phyloP scores from a whole-genome alignment of 108 stramenopile genomes.

The Pelagomonas calceolata region DNA sequence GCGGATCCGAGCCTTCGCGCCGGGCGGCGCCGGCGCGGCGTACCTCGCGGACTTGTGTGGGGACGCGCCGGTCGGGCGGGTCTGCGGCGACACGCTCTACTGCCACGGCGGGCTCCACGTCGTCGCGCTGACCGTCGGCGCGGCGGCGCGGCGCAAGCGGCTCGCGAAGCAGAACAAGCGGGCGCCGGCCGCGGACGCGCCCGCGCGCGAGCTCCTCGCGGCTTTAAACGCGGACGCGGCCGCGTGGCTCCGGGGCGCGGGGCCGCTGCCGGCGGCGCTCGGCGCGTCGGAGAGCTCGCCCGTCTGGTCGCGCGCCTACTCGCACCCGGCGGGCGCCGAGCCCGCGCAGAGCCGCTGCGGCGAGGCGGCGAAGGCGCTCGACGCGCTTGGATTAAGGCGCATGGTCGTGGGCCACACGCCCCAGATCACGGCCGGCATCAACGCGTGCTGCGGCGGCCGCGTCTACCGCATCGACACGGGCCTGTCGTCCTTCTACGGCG shows the following conservation, averaged over 20 bases:
- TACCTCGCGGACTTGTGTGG: not conserved
- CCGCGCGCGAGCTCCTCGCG: not conserved
- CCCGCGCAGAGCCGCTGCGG: not conserved
- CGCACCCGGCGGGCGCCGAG: not conserved
- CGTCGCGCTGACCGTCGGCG: not conserved
- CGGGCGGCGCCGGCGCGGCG: not conserved
- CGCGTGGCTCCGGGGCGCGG: not conserved
- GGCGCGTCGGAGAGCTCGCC: not conserved
- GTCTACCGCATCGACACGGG: not conserved
- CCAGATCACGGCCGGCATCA: not conserved
- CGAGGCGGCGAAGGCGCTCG: not conserved
- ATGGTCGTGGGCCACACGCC: constrained; percentile 1
- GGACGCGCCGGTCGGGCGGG: not conserved
- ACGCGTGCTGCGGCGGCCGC: not conserved
- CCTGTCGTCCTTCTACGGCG: not conserved
- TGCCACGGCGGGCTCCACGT: not conserved
- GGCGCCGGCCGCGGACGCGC: no score
- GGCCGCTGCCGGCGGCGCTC: not conserved
- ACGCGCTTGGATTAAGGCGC: not conserved
- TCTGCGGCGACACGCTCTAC: not conserved
- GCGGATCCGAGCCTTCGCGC: no score
- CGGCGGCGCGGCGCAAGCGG: not conserved
- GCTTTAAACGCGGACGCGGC: not conserved
- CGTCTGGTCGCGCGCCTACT: not conserved
- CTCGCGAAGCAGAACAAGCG: no score